phyloP scores from a whole-genome alignment of 176 grass and related monocot species.

The Urochloa ruziziensis region DNA sequence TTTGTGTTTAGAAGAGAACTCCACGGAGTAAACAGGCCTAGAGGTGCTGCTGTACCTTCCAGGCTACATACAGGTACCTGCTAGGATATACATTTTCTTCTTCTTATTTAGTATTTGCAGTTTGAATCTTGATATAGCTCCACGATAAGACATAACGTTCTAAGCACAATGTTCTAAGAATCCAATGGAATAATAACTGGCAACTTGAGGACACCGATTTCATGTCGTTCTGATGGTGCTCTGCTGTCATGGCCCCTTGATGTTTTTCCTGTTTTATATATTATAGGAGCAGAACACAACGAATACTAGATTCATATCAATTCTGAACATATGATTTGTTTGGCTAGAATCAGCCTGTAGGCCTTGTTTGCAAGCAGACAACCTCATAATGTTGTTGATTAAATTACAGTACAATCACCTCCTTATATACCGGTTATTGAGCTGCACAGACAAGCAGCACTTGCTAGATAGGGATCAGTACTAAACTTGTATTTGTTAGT shows the following conservation, averaged over 20 bases:
- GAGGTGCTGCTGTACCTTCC: too few species aligned
- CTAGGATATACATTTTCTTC: neutral
- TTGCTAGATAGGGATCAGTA: constrained; percentile 46
- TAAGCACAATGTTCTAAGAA: constrained; percentile 1
- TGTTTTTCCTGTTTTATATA: neutral
- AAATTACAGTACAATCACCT: constrained; percentile 27
- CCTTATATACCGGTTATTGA: neutral
- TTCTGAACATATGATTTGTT: constrained; percentile 9
- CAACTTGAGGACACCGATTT: constrained; percentile 7
- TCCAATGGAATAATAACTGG: constrained; percentile 25
- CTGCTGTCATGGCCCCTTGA: constrained; percentile 13
- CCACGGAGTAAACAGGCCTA: neutral
- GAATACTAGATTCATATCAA: constrained; percentile 8
- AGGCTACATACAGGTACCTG: neutral
- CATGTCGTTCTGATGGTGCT: neutral
- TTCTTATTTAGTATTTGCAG: neutral
- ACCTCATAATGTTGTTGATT: neutral
- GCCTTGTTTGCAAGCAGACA: constrained; percentile 18
- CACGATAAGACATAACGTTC: neutral
- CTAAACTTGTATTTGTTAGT: constrained; percentile 15
- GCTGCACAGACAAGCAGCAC: constrained; percentile 17
- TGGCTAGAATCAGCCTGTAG: constrained; percentile 19
- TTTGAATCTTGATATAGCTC: constrained; percentile 2
- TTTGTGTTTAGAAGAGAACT: neutral
- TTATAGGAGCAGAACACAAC: neutral